Evolutionary conservation across 805 yeast species (phyloP).

Genomic region (Lachancea thermotolerans): DNA sequence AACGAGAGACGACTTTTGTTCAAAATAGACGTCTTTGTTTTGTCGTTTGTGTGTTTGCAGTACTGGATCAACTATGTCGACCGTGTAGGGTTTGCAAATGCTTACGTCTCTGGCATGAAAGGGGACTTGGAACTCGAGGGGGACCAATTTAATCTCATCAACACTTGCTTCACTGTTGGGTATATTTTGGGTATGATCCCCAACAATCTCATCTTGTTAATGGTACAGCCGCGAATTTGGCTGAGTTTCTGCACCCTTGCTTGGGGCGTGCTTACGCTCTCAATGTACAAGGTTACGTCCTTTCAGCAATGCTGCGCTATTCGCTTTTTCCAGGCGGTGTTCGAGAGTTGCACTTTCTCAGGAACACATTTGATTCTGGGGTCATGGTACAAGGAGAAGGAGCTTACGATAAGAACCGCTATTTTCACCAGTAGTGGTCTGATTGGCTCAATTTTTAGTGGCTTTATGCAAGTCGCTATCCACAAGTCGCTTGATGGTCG

Average conservation of each 20-base stretch:
- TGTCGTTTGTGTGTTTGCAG: conserved; percentile 18
- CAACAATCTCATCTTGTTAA: conserved; percentile 42
- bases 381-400: conserved; percentile 41
- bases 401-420: conserved; percentile 43
- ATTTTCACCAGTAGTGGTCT: conserved; percentile 46
- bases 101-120: conserved; percentile 56
- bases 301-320: conserved; percentile 44
- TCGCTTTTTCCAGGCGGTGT: conserved; percentile 49
- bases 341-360: conserved; percentile 47
- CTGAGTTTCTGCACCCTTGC: conserved; percentile 40
- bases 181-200: conserved; percentile 53
- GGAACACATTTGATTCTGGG: conserved; percentile 47
- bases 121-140: conserved; percentile 43
- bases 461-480: conserved; percentile 47
- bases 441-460: conserved; percentile 43
- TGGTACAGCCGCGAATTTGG: conserved; percentile 47
- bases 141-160: conserved; percentile 41
- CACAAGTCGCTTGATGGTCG: conserved; percentile 38
- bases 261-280: conserved; percentile 48
- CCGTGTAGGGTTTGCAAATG: conserved; percentile 42
- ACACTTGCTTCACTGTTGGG: conserved; percentile 50
- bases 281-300: conserved; percentile 39
- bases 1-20: conserved; percentile 25
- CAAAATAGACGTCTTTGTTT: conserved; percentile 18
- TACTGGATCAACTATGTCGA: conserved; percentile 44